A percentile compares a stretch with the other conserved stretches of the same genome.
Conservation (phyloP, 331 rosid genomes). For the Erythrophleum ivorense region DNA sequence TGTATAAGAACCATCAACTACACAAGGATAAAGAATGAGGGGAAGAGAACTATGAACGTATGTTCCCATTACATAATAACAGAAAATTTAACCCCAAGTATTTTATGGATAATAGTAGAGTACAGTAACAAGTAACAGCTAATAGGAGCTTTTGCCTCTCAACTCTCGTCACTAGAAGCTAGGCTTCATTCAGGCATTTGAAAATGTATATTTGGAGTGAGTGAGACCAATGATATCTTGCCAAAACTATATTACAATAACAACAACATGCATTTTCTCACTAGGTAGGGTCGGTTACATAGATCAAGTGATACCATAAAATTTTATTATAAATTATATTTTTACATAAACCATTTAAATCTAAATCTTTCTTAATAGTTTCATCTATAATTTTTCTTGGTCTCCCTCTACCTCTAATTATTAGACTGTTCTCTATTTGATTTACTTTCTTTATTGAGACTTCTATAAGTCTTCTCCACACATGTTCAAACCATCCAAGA, state of each 20-base stretch:
- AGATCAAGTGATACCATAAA: too few relatives aligned
- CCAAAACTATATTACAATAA: conserved; percentile 1
- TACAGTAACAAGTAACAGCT: conserved; percentile 4
- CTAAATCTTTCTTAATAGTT: too few relatives aligned
- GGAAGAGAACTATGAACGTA: background rate
- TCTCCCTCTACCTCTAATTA: too few relatives aligned
- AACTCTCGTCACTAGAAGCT: background rate
- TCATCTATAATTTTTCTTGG: too few relatives aligned
- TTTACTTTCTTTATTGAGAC: too few relatives aligned
- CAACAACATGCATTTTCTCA: too few relatives aligned
- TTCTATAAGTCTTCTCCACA: too few relatives aligned
- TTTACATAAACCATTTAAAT: too few relatives aligned
- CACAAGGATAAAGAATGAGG: conserved; percentile 10
- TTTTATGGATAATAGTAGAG: background rate
- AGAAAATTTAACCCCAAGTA: background rate
- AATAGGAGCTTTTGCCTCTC: background rate
- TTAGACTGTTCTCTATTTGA: too few relatives aligned
- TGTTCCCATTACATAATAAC: background rate
- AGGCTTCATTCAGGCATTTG: background rate
- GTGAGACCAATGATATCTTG: background rate
- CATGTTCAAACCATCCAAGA: too few relatives aligned
- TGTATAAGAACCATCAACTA: background rate
- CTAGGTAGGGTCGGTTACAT: too few relatives aligned
- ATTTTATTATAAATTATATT: too few relatives aligned
- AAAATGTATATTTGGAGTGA: conserved; percentile 16